These are phyloP conservation scores for Fonsecaea nubica DNA, from an alignment of 2,329 filamentous ascomycete genomes.

Conservation along the genomic window DNA sequence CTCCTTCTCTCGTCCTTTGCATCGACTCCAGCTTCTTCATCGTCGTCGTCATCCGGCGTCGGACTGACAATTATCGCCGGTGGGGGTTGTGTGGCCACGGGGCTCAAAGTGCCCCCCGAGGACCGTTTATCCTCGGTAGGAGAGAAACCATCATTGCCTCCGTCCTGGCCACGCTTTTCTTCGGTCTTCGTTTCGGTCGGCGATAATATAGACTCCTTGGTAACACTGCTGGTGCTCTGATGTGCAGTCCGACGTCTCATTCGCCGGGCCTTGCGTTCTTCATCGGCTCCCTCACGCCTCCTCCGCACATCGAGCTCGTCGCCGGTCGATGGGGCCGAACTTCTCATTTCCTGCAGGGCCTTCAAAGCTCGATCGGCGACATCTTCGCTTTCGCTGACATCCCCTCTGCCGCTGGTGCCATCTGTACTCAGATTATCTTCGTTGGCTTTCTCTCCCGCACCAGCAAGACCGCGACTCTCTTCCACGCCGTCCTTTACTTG, in stretches of 20 bases:
- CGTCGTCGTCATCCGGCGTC: conserved; percentile 36
- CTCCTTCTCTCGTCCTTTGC: neutral
- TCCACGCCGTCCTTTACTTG: conserved; percentile 61
- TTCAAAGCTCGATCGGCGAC: conserved; percentile 84
- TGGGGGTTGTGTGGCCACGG: conserved; percentile 27
- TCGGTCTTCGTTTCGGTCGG: conserved; percentile 31
- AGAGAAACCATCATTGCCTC: conserved; percentile 20
- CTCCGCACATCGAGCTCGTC: conserved; percentile 66
- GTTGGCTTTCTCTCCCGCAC: conserved; percentile 39
- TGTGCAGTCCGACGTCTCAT: conserved; percentile 68
- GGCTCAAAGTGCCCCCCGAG: conserved; percentile 33
- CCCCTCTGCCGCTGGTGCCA: conserved; percentile 42
- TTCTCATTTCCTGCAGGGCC: conserved; percentile 81
- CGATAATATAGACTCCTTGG: conserved; percentile 38
- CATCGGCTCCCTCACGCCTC: conserved; percentile 76
- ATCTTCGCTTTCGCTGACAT: conserved; percentile 66
- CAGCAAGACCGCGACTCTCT: conserved; percentile 52
- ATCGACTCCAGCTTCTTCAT: neutral
- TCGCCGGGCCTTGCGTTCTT: conserved; percentile 73
- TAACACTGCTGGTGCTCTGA: conserved; percentile 43
- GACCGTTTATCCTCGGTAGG: conserved; percentile 31
- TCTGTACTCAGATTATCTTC: conserved; percentile 35
- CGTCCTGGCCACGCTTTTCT: conserved; percentile 22
- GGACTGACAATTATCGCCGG: conserved; percentile 41
- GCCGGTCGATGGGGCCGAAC: conserved; percentile 54